These are phyloP conservation scores for Evansstolkia leycettana DNA, from an alignment of 495 filamentous ascomycete genomes.

Conservation along the genomic window DNA sequence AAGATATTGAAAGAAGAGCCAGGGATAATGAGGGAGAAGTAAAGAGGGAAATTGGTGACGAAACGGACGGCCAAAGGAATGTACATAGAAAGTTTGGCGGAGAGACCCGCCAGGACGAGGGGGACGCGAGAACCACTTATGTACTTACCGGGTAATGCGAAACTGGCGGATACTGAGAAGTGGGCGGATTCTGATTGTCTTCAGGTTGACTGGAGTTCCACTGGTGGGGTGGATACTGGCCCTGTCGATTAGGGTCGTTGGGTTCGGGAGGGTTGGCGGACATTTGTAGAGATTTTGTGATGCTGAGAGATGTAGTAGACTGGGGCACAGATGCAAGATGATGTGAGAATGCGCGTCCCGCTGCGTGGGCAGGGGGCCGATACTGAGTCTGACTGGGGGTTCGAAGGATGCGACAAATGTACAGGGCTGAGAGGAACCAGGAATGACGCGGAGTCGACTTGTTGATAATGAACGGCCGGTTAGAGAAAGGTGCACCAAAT, in stretches of 20 bases:
- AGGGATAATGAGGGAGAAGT: conserved; percentile 4
- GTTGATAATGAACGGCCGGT: conserved; percentile 4
- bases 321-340: conserved; percentile 15
- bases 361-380: not conserved
- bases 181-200: no score
- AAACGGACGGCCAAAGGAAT: no score
- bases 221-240: conserved; percentile 34
- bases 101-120: no score
- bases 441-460: conserved; percentile 8
- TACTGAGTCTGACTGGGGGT: conserved; percentile 3
- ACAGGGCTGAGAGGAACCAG: no score
- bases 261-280: conserved; percentile 33
- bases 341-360: conserved; percentile 6
- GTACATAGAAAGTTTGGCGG: no score
- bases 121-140: conserved; percentile 3
- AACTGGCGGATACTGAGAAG: conserved; percentile 18
- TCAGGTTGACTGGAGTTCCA: conserved; percentile 34
- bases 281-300: conserved; percentile 25
- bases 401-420: not conserved
- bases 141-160: conserved; percentile 33
- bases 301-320: conserved; percentile 1
- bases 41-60: conserved; percentile 1
- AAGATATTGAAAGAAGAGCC: no score
- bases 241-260: conserved; percentile 29
- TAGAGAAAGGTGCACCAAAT: conserved; percentile 15